Evolutionary conservation across 2,329 filamentous ascomycete genomes (phyloP).

Genomic region (Cryphonectria carpinicola): DNA sequence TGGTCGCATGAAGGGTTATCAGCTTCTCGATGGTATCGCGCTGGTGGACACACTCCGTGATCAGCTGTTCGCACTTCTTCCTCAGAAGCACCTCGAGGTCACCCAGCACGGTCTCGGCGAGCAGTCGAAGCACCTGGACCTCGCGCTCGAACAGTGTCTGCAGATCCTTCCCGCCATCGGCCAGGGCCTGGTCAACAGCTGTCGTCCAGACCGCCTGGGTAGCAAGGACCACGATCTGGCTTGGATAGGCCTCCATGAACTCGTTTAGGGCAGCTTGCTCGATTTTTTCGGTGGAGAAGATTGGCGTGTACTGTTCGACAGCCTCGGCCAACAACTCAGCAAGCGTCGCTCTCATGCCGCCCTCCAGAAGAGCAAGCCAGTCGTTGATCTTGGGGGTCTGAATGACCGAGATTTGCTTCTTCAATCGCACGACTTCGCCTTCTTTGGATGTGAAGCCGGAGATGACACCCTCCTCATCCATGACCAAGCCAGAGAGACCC

Average conservation of each 20-base stretch:
- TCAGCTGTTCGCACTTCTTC: conserved; percentile 98
- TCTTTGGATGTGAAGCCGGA: conserved; percentile 95
- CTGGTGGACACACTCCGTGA: conserved; percentile 98
- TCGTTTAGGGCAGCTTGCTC: conserved; percentile 71
- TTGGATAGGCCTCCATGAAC: conserved; percentile 86
- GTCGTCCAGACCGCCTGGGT: conserved; percentile 95
- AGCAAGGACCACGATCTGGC: conserved; percentile 92
- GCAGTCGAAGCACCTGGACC: conserved; percentile 80
- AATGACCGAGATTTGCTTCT: conserved; percentile 87
- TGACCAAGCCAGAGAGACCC: conserved; percentile 84
- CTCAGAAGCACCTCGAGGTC: conserved; percentile 85
- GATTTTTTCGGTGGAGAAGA: conserved; percentile 74
- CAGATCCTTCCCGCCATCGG: conserved; percentile 71
- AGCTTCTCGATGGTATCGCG: conserved; percentile 91
- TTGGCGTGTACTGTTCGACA: conserved; percentile 76
- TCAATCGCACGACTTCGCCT: conserved; percentile 83
- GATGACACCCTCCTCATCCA: conserved; percentile 89
- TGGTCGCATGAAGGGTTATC: conserved; percentile 72
- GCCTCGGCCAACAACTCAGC: conserved; percentile 90
- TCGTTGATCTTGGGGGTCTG: conserved; percentile 98
- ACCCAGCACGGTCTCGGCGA: conserved; percentile 86
- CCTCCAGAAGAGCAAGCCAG: conserved; percentile 93
- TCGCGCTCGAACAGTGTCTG: conserved; percentile 77
- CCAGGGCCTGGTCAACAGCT: conserved; percentile 77
- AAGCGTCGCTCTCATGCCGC: conserved; percentile 90